Conservation (phyloP, 2,329 filamentous ascomycete genomes). For the Hawksworthiomyces lignivorus region DNA sequence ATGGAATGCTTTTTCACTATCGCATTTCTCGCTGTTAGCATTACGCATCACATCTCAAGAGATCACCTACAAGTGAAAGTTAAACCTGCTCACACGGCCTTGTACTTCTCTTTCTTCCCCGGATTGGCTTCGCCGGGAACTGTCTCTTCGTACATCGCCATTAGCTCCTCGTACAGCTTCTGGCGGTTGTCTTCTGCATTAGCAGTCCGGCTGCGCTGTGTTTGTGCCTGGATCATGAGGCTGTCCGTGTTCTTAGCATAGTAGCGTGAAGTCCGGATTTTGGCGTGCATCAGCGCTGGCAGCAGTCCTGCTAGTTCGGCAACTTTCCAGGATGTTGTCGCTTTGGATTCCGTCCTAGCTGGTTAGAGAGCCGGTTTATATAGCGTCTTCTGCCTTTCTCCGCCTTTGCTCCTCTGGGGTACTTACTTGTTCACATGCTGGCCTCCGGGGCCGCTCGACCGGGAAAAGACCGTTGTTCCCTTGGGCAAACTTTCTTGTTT, state of each 20-base stretch:
- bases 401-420: too few species aligned
- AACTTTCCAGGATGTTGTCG: constrained; percentile 44
- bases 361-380: too few species aligned
- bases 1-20: constrained; percentile 40
- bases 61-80: too few species aligned
- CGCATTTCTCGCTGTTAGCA: not conserved
- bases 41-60: too few species aligned
- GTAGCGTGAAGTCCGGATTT: constrained; percentile 45
- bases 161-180: constrained; percentile 40
- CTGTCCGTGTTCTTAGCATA: constrained; percentile 44
- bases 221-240: constrained; percentile 48
- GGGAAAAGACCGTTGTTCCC: constrained; percentile 45
- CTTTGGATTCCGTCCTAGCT: constrained; percentile 55
- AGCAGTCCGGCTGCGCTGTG: constrained; percentile 40
- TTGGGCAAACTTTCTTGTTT: constrained; percentile 35
- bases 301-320: constrained; percentile 36
- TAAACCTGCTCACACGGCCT: constrained; percentile 40
- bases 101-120: constrained; percentile 41
- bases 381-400: too few species aligned
- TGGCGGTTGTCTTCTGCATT: constrained; percentile 46
- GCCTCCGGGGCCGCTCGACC: constrained; percentile 54
- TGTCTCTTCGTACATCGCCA: constrained; percentile 36
- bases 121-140: constrained; percentile 39
- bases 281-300: constrained; percentile 38
- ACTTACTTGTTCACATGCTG: constrained; percentile 55